These are phyloP conservation scores for Metschnikowia sp. DNA, from an alignment of 805 yeast species.

Conservation along the genomic window DNA sequence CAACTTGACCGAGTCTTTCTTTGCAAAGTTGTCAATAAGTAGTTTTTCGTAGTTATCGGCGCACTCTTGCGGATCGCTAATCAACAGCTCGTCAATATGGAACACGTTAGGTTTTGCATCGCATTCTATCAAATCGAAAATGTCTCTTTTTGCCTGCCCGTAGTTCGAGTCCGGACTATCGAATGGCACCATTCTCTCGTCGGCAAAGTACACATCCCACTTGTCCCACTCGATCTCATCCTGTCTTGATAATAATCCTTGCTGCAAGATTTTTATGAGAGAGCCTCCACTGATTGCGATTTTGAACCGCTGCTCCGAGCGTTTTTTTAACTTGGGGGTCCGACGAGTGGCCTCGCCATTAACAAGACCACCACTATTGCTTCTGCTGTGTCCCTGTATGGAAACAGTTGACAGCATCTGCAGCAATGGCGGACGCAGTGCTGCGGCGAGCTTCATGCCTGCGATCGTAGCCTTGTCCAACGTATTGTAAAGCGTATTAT, in stretches of 20 bases:
- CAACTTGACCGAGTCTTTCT: conserved; percentile 90
- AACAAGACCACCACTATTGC: conserved; percentile 12
- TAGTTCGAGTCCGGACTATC: conserved; percentile 79
- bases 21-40: conserved; percentile 86
- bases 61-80: conserved; percentile 82
- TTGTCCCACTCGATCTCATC: conserved; percentile 82
- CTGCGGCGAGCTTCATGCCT: conserved; percentile 26
- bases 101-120: conserved; percentile 64
- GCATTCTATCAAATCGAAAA: conserved; percentile 66
- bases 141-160: conserved; percentile 80
- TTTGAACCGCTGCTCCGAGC: conserved; percentile 70
- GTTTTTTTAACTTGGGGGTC: conserved; percentile 43
- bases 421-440: conserved; percentile 14
- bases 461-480: conserved; percentile 33
- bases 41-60: conserved; percentile 91
- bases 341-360: conserved; percentile 11
- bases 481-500: conserved; percentile 54
- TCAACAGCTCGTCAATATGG: conserved; percentile 75
- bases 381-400: conserved; percentile 15
- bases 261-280: conserved; percentile 76
- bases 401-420: conserved; percentile 12
- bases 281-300: conserved; percentile 95
- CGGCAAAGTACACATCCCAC: conserved; percentile 97
- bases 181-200: conserved; percentile 90
- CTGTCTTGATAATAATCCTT: conserved; percentile 72